Evolutionary conservation across 768 basidiomycete species (phyloP).

Genomic region (Lentinus tigrinus): DNA sequence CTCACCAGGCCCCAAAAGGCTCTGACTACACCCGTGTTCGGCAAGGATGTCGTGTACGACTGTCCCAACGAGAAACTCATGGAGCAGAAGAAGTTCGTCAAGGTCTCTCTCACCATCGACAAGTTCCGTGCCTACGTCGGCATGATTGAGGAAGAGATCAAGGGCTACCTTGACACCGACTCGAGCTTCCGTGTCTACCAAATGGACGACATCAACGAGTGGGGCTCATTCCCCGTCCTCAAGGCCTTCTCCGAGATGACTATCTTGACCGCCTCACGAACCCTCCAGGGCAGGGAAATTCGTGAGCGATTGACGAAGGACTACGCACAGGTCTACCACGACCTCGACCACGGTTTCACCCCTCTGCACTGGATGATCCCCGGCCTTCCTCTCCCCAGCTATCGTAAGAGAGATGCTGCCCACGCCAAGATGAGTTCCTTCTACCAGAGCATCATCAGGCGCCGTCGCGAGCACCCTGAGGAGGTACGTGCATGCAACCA

Average conservation of each 20-base stretch:
- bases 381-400: conserved; percentile 86
- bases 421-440: conserved; percentile 94
- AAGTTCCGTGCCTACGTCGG: conserved; percentile 82
- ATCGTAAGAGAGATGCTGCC: conserved; percentile 84
- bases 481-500: conserved; percentile 34
- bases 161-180: conserved; percentile 69
- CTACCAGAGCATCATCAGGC: conserved; percentile 82
- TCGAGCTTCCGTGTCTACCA: conserved; percentile 61
- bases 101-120: conserved; percentile 90
- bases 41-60: conserved; percentile 97
- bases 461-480: conserved; percentile 53
- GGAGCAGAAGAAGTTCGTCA: conserved; percentile 99
- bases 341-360: conserved; percentile 94
- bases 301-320: conserved; percentile 73
- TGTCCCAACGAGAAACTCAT: conserved; percentile 94
- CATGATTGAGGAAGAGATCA: conserved; percentile 44
- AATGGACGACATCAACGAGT: conserved; percentile 65
- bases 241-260: conserved; percentile 83
- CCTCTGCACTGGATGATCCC: conserved; percentile 96
- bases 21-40: conserved; percentile 92
- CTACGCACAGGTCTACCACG: conserved; percentile 82
- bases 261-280: conserved; percentile 90
- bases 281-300: conserved; percentile 92
- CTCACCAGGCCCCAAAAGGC: conserved; percentile 47
- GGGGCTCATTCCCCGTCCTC: conserved; percentile 76